A percentile compares a stretch with the other conserved stretches of the same genome.
These are phyloP conservation scores for Wallacemonas sp. DNA, from an alignment of 208 protist genomes.

Conservation along the genomic window DNA sequence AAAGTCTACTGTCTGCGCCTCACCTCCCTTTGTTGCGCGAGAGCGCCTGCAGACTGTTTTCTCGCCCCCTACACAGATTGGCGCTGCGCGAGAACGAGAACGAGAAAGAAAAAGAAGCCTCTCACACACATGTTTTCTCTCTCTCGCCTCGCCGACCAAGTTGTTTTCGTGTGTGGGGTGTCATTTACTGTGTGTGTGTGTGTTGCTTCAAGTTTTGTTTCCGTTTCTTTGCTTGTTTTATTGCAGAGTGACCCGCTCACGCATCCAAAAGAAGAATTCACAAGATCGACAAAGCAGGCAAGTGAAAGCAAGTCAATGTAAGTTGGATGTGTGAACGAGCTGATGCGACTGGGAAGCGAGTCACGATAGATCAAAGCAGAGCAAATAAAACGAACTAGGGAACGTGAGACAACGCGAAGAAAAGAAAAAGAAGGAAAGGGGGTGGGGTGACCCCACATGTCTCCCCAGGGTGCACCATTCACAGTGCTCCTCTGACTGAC, in stretches of 20 bases:
- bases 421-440: slow-evolving; percentile 18
- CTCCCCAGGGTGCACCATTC: background rate
- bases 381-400: too few species aligned
- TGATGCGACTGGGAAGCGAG: too few species aligned
- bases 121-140: too few species aligned
- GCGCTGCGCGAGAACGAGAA: background rate
- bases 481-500: background rate
- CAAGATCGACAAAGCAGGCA: slow-evolving; percentile 6
- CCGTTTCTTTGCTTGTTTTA: slow-evolving; percentile 1
- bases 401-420: too few species aligned
- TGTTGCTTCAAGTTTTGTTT: slow-evolving; percentile 4
- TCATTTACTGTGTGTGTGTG: background rate
- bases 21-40: too few species aligned
- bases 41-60: too few species aligned
- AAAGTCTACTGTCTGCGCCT: too few species aligned
- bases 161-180: too few species aligned
- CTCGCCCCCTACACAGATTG: too few species aligned
- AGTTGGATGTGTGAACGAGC: slow-evolving; percentile 1
- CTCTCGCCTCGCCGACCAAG: too few species aligned
- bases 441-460: background rate
- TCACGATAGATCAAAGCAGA: too few species aligned
- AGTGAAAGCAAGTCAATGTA: slow-evolving; percentile 4
- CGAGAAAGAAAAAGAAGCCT: background rate
- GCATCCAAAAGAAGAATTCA: slow-evolving; percentile 9
- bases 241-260: background rate